Base-by-base conservation (phyloP, 2,329 filamentous ascomycete species). In the Pseudogymnoascus sp. region DNA sequence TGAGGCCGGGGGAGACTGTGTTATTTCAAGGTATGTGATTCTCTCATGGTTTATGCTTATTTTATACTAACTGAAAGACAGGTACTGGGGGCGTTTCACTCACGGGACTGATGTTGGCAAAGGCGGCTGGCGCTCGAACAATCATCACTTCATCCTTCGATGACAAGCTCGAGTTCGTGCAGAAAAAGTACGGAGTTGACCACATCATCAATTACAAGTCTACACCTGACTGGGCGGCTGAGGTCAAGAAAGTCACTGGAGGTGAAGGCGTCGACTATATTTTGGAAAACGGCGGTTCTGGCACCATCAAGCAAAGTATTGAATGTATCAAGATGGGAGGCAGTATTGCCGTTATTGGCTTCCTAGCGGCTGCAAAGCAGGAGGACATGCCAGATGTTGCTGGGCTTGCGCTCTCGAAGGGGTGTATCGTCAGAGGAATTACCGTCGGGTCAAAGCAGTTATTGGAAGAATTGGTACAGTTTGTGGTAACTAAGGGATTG, bases 231-330 rank as follows among this genome's bases (percentile, higher is more conserved):
- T 89, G 87, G 87, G 83, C 86, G n/a, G 73, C 77, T 2, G 79
- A 79, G 28, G 85, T 85, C 8, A 71, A 80, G 8, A 81, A 79
- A 0, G 77, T 82, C 0, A 79, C 77, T 0, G 72, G 76, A 0
- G 77, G 77, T 1, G 69, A 68, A 1, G 88, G 88, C 11, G 82
- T 88, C 6, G 81, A 89, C 68, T 78, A 86, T 65, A 76, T 90
- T 40, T 69, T 88, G 40, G 88, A 90, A 68, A 82, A 89, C n/a
- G 87, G 84, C 11, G 87, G 87, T 0, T 77, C 83, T 0, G 79
- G 77, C n/a, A 88, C 86, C 0, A 78, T 89, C 66, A 69, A 76
- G 3, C 79, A 87, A 69, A 81, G 78, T 2, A 73, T 88, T 36
- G 72, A 77, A 8, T 75, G 75, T 16, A 73, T 79, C 2, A 74